Conservation (phyloP, 2,329 filamentous ascomycete species). For the Colletotrichum sp. region DNA sequence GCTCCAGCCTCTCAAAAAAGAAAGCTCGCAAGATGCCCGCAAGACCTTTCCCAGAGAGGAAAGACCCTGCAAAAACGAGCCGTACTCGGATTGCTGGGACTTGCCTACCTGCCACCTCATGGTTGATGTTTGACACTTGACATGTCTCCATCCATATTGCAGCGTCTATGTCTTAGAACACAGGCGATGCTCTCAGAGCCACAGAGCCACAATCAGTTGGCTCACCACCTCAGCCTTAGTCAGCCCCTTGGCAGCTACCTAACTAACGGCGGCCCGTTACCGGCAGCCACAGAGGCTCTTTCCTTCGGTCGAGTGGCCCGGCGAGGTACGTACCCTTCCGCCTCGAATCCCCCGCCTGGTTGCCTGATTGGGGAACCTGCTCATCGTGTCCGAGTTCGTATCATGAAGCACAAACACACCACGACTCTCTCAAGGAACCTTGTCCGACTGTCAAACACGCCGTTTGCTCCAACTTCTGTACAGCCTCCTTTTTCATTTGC, state of each 20-base stretch:
- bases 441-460: conserved; percentile 1
- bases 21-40: not conserved
- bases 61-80: not conserved
- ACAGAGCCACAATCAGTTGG: not conserved
- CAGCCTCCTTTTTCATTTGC: not conserved
- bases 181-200: not conserved
- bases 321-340: not conserved
- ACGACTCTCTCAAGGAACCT: not conserved
- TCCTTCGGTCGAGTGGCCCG: not conserved
- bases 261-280: not conserved
- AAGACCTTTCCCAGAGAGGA: not conserved
- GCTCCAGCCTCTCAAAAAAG: not conserved
- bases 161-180: not conserved
- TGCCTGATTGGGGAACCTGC: not conserved
- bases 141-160: not conserved
- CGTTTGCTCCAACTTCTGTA: not conserved
- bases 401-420: not conserved
- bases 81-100: not conserved
- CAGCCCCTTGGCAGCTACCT: not conserved
- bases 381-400: conserved; percentile 15
- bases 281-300: not conserved
- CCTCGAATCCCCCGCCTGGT: not conserved
- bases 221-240: not conserved
- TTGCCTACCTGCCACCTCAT: not conserved
- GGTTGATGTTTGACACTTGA: not conserved